A percentile compares a stretch with the other conserved stretches of the same genome.
Evolutionary conservation across 345 rosid genomes (phyloP).

Genomic region (Diplotaxis tenuifolia): DNA sequence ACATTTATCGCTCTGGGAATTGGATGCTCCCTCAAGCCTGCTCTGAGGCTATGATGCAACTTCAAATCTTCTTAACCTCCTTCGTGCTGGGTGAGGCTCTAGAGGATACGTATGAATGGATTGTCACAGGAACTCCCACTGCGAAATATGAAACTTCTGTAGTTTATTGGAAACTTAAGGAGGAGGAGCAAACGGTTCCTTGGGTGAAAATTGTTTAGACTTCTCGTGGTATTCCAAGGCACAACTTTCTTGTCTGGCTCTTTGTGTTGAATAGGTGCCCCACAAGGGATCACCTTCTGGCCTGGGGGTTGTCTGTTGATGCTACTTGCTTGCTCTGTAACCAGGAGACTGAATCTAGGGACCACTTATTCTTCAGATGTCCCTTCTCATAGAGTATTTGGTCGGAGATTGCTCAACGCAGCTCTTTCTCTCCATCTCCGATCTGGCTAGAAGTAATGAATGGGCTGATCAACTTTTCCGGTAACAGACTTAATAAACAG

Average conservation of each 20-base stretch:
- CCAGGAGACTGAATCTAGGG: background rate
- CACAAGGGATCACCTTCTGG: too few relatives aligned
- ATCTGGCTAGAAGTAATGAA: background rate
- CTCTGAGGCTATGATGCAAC: background rate
- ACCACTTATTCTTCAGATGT: background rate
- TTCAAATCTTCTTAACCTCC: background rate
- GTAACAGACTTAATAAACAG: background rate
- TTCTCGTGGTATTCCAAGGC: background rate
- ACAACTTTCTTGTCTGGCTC: too few relatives aligned
- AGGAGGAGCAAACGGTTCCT: background rate
- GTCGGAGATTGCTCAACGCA: background rate
- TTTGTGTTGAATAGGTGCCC: too few relatives aligned
- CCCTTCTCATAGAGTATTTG: background rate
- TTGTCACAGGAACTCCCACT: background rate
- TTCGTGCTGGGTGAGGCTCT: background rate
- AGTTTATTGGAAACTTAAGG: background rate
- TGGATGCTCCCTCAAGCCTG: background rate
- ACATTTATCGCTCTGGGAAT: background rate
- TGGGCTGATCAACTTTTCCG: background rate
- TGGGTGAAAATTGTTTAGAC: background rate
- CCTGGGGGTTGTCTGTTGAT: background rate
- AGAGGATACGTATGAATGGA: background rate
- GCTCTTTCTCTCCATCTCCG: background rate
- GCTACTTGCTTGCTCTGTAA: background rate
- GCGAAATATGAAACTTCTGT: background rate